Evolutionary conservation across 1,284 basidiomycete species (phyloP), one percentile per base, ranked within the genome.

Genomic region (Pulveroboletus ridleyi): DNA sequence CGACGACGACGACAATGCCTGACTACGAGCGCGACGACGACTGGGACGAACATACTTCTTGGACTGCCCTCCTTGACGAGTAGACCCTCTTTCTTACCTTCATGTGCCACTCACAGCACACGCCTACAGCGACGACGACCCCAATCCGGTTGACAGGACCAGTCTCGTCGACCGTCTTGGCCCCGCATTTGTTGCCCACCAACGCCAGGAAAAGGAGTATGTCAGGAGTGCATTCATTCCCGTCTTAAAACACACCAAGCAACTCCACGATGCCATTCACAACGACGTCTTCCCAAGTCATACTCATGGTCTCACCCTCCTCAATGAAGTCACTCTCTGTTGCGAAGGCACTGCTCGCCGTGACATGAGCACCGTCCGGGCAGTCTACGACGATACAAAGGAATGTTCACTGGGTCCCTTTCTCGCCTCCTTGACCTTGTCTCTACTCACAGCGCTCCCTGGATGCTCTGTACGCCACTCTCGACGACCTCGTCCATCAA

Each of bases 61-160:
- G 76, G 61, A 39, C 66, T n/a, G 74, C 76, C 15, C 65, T 77
- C 50, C 66, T 76, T 42, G 64, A 77, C 65, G 75, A 74, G 74
- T 75, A 64, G 22, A 29, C 9, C 44, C 50, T 15, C 7, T n/a
- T 20, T 49, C 25, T 57, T 46, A 14, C 25, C 35, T 33, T 9
- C 17, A 6, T 58, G 1, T 50, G 4, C n/a, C 20, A 39, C 65
- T 75, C 8, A 66, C 56, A 8, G 23, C 17, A 13, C 39, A 22
- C 25, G n/a, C 52, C 25, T 22, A 8, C 66, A 75, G 75, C 61
- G 66, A 68, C 54, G 66, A 72, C n/a, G 65, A 64, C 39, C 22
- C n/a, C 23, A 15, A n/a, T 33, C 25, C 47, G 14, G 39, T 59
- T 13, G 68, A 77, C 59, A 61, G 35, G 23, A 53, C 64, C 35